Percentiles rank a stretch among this genome's conserved stretches.
These are phyloP conservation scores for Penicillium concentricum DNA, from an alignment of 2,329 filamentous ascomycete species.

Conservation along the genomic window DNA sequence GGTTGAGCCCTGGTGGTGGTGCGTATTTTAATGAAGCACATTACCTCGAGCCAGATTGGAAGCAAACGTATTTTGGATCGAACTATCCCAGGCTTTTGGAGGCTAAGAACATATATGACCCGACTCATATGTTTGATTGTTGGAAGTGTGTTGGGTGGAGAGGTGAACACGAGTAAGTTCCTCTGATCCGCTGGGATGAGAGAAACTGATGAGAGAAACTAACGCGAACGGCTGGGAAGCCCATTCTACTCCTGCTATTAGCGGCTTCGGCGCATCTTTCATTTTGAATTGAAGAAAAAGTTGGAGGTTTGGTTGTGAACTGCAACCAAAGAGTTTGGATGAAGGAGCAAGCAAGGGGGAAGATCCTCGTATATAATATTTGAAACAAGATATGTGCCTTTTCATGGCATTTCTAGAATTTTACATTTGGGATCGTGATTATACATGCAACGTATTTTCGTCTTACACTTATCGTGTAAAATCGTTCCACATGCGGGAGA, in stretches of 20 bases:
- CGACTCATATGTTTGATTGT: constrained; percentile 16
- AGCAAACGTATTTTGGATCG: constrained; percentile 21
- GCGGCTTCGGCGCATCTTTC: background rate
- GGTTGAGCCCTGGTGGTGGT: constrained; percentile 17
- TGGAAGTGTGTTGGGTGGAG: constrained; percentile 17
- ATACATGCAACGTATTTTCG: constrained; percentile 8
- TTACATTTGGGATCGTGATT: background rate
- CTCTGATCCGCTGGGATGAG: background rate
- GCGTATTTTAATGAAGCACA: constrained; percentile 20
- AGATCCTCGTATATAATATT: background rate
- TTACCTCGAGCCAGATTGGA: constrained; percentile 20
- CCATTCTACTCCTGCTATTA: constrained; percentile 6
- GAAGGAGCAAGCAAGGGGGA: background rate
- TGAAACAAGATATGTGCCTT: background rate
- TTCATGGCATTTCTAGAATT: background rate
- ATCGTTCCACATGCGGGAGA: constrained; percentile 21
- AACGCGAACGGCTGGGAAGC: background rate
- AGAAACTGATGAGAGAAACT: too few species aligned
- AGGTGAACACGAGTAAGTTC: constrained; percentile 11
- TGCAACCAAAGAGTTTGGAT: background rate
- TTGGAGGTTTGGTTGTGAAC: background rate
- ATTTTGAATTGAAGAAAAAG: background rate
- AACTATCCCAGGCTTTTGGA: constrained; percentile 26
- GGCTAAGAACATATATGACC: constrained; percentile 31
- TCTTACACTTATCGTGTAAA: constrained; percentile 13